Base-by-base conservation (phyloP, 176 grass and related monocot genomes). In the Hyparrhenia diplandra region DNA sequence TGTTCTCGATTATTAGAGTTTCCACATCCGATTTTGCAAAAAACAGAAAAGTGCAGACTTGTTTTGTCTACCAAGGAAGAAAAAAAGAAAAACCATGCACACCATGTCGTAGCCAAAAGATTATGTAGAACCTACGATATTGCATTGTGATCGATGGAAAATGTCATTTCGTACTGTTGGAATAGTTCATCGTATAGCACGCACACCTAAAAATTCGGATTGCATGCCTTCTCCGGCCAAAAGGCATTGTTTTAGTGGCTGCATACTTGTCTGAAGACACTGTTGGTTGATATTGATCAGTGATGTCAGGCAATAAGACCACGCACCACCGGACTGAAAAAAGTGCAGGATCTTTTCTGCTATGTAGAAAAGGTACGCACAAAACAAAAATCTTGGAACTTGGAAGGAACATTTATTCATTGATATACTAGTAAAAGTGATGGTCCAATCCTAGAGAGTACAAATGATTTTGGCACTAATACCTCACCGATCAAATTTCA, bases 401-500 rank as follows among this genome's bases (percentile, higher is more conserved):
- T 79, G 69, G 69, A 47, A 47, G 7, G 8, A 72, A 28, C 41
- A 57, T 80, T 28, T 63, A 17, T 32, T 65, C 42, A 13, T 52
- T 57, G 45, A 31, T 32, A 52, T 36, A 49, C 46, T 14, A 29
- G 34, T 28, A 54, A 43, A 28, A 17, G 17, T 11, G 34, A 85
- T 46, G 34, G 31, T 86, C 30, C 71, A 74, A 68, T 68, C 84
- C 46, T 60, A 14, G 21, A 73, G 46, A 81, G 28, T 39, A 76
- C 12, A 57, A 27, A 60, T 29, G 5, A 51, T 52, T 76, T 63
- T 18, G 5, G 25, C 67, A 54, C 36, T 64, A 40, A 32, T 39
- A 72, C n/a, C 9, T 71, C 55, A 34, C 2, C 8, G 10, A 21
- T 71, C 5, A 64, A 58, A 34, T 76, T 71, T 83, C 69, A 34